Percentiles rank a stretch among this genome's conserved stretches.
phyloP scores from a whole-genome alignment of 2,329 filamentous ascomycete species.

The Cytospora mali region DNA sequence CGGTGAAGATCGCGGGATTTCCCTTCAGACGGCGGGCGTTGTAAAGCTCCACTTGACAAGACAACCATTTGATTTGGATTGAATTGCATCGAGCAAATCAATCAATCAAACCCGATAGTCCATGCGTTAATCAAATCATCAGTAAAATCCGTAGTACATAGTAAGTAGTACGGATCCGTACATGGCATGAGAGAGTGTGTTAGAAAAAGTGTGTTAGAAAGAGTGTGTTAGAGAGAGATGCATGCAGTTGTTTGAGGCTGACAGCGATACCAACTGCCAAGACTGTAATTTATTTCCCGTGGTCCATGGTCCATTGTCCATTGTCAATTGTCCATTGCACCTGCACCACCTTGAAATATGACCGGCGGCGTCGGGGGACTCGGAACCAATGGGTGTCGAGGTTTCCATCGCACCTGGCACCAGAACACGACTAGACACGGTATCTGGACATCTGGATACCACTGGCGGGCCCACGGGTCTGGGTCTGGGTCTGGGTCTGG shows the following conservation, averaged over 20 bases:
- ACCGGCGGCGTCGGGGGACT: neutral
- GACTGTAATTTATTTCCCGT: too few relatives aligned
- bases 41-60: neutral
- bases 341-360: neutral
- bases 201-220: too few relatives aligned
- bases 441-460: neutral
- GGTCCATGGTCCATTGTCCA: too few relatives aligned
- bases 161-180: too few relatives aligned
- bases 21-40: neutral
- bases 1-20: neutral
- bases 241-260: neutral
- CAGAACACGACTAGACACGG: too few relatives aligned
- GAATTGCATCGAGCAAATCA: too few relatives aligned
- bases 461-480: neutral
- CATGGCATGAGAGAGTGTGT: neutral
- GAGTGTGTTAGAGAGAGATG: too few relatives aligned
- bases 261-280: neutral
- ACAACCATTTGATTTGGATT: neutral
- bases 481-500: too few relatives aligned
- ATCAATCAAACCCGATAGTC: neutral
- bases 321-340: too few relatives aligned
- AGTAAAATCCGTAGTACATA: too few relatives aligned
- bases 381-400: neutral
- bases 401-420: neutral
- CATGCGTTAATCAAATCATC: neutral